Evolutionary conservation across 805 yeast genomes (phyloP).

Genomic region (Kockiozyma suomiensis): DNA sequence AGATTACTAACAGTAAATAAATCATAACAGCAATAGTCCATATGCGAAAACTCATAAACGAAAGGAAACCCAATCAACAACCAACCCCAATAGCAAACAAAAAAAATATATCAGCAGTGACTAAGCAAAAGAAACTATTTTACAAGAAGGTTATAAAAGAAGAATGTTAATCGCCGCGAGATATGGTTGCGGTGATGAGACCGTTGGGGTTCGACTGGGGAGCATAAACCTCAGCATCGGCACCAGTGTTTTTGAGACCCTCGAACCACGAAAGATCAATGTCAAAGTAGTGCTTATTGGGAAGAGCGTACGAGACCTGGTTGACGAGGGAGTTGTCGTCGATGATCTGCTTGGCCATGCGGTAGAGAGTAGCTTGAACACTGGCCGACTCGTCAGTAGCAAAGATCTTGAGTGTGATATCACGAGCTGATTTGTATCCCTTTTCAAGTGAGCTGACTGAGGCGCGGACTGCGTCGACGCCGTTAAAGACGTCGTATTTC

Average conservation of each 20-base stretch:
- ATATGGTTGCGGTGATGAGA: conserved; percentile 82
- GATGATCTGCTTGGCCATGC: conserved; percentile 79
- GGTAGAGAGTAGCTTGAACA: conserved; percentile 95
- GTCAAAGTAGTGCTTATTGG: conserved; percentile 89
- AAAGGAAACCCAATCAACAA: neutral
- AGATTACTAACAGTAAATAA: too few relatives aligned
- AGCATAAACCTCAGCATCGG: conserved; percentile 78
- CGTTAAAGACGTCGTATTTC: conserved; percentile 32
- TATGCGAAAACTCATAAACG: too few relatives aligned
- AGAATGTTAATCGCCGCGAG: conserved; percentile 52
- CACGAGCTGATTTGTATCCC: conserved; percentile 64
- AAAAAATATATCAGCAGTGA: neutral
- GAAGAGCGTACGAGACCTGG: conserved; percentile 73
- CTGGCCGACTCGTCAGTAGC: conserved; percentile 89
- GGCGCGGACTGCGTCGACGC: conserved; percentile 50
- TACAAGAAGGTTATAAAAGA: neutral
- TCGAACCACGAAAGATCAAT: conserved; percentile 78
- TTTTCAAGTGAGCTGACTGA: conserved; percentile 70
- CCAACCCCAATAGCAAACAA: neutral
- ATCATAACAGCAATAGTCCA: too few relatives aligned
- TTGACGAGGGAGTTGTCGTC: conserved; percentile 57
- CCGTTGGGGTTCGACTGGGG: conserved; percentile 93
- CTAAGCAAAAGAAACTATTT: neutral
- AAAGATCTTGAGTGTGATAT: conserved; percentile 71
- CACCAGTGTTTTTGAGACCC: conserved; percentile 63